Evolutionary conservation across 257 asterid genomes (phyloP), one percentile per base, ranked within the genome.

Genomic region (Solanum pimpinellifolium): DNA sequence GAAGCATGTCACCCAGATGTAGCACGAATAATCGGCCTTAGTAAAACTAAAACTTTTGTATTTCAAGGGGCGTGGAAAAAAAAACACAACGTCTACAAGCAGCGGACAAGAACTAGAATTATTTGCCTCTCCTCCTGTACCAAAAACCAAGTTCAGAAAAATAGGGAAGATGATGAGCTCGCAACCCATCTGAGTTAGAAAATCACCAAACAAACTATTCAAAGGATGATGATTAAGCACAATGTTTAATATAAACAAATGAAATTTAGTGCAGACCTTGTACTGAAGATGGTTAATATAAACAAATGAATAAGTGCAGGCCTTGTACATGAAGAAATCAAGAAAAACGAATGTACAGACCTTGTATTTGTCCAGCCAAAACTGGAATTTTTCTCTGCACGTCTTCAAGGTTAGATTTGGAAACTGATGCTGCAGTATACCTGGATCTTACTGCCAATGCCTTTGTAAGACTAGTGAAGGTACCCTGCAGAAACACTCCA

Each of bases 401-500:
- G 88, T 90, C 93, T 86, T 89, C 93, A 86, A 81, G 60, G 87
- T 89, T 86, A 89, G 87, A 90, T 89, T 88, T 93, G 76, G 94
- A 59, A 83, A 77, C 76, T 66, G 93, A 87, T 23, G 92, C 89
- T 86, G 85, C 83, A 27, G 93, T 77, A 84, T 83, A 90, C 85
- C 87, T 89, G 66, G 93, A 88, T 83, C 91, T 62, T 59, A 88
- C 86, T 35, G 87, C 29, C 86, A 88, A 85, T 86, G 91, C 89
- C 88, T 91, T 93, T 88, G 90, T 84, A 41, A 93, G 90, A 89
- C 91, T 85, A 85, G 88, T 88, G 76, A 89, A 88, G 86, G 90
- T 75, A 76, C 93, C 93, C 99, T 96, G 93, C 94, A 89, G 84
- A 83, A 70, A 49, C 69, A 77, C 56, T 86, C 69, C 69, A 89